Conservation (phyloP, 805 yeast genomes). For the Lachancea sp. region DNA sequence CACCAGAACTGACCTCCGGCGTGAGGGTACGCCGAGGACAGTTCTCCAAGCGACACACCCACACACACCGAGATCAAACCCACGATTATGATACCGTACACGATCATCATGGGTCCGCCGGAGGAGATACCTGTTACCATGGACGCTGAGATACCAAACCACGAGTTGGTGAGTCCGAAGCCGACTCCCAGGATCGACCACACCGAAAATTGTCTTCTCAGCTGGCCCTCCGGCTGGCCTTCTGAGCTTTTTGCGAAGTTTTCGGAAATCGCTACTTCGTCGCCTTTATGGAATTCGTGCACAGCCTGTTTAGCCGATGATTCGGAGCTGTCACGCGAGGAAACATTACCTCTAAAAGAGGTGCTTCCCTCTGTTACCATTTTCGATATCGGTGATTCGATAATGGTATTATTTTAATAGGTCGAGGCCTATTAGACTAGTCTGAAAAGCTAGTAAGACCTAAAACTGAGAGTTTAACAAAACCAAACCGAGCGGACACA, state of each 20-base stretch:
- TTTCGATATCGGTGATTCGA: no score
- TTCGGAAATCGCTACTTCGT: constrained; percentile 3
- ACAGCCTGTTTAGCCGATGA: not conserved
- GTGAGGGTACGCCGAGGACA: constrained; percentile 51
- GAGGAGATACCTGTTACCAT: constrained; percentile 49
- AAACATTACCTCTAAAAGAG: not conserved
- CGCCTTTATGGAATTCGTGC: constrained; percentile 3
- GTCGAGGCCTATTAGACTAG: no score
- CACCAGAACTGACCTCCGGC: constrained; percentile 64
- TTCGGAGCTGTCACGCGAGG: not conserved
- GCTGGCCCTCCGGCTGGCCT: constrained; percentile 24
- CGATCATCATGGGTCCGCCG: constrained; percentile 56
- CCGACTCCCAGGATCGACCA: constrained; percentile 54
- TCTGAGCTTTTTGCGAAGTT: not conserved
- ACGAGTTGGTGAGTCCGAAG: constrained; percentile 55
- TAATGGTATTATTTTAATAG: no score
- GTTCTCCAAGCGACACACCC: constrained; percentile 48
- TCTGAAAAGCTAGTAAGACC: no score
- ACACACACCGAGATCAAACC: constrained; percentile 44
- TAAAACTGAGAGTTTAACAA: no score
- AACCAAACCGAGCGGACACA: no score
- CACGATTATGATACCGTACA: constrained; percentile 52
- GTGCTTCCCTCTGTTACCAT: constrained; percentile 1
- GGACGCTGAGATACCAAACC: constrained; percentile 60
- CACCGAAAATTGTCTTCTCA: constrained; percentile 40